These are phyloP conservation scores for Buxus sempervirens DNA, from an alignment of 164 flowering plant species.

Conservation along the genomic window DNA sequence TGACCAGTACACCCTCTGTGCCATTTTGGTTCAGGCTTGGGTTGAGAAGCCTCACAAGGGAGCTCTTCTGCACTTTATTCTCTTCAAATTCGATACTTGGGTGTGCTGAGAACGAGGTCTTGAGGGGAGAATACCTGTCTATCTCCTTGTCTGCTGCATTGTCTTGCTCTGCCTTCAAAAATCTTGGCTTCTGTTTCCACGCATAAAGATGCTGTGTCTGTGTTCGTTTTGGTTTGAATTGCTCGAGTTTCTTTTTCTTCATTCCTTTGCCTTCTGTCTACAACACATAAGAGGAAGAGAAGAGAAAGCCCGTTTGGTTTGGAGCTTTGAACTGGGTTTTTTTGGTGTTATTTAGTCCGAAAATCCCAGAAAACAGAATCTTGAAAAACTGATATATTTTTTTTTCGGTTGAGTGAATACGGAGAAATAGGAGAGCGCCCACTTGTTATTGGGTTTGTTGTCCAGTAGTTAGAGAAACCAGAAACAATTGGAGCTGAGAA, in stretches of 20 bases:
- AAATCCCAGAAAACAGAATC: conserved; percentile 26
- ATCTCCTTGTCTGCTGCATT: conserved; percentile 29
- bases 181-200: conserved; percentile 32
- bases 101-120: conserved; percentile 39
- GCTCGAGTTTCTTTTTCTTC: conserved; percentile 8
- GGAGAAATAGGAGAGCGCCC: conserved; percentile 7
- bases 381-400: conserved; percentile 22
- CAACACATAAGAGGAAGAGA: neutral
- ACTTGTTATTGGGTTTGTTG: neutral
- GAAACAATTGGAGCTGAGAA: neutral
- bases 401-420: conserved; percentile 21
- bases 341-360: conserved; percentile 11
- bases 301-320: neutral
- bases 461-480: neutral
- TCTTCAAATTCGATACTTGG: conserved; percentile 49
- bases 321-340: conserved; percentile 17
- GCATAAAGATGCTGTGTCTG: conserved; percentile 14
- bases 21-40: conserved; percentile 22
- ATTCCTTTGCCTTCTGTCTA: conserved; percentile 6
- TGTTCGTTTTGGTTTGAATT: conserved; percentile 13
- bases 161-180: conserved; percentile 32
- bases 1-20: conserved; percentile 4
- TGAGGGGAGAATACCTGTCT: conserved; percentile 9
- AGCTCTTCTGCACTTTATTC: conserved; percentile 47
- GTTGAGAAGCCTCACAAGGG: conserved; percentile 12